These are phyloP conservation scores for Fusarium sp. DNA, from an alignment of 2,329 filamentous ascomycete genomes.

Conservation along the genomic window DNA sequence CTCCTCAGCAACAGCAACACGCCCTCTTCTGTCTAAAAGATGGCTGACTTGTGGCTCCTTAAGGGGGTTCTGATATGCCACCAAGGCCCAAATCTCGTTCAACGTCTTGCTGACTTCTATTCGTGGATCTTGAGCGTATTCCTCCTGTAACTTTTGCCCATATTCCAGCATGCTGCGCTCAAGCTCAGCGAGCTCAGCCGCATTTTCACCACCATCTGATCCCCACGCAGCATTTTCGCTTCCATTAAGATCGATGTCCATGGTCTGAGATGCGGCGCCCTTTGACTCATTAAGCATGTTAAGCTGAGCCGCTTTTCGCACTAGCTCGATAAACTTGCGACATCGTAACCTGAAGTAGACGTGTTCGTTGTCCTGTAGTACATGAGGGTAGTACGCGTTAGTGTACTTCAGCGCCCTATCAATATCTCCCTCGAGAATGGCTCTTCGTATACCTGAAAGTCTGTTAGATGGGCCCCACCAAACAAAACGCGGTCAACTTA, in stretches of 20 bases:
- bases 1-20: conserved; percentile 87
- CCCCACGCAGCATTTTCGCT: conserved; percentile 57
- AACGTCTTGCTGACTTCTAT: conserved; percentile 78
- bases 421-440: conserved; percentile 91
- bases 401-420: conserved; percentile 89
- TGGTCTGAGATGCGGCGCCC: conserved; percentile 58
- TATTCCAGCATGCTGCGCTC: conserved; percentile 79
- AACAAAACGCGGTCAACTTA: conserved; percentile 56
- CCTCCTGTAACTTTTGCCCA: conserved; percentile 79
- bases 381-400: conserved; percentile 79
- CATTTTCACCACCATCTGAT: conserved; percentile 58
- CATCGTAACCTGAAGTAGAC: conserved; percentile 90
- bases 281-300: conserved; percentile 60
- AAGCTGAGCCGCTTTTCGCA: conserved; percentile 76
- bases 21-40: conserved; percentile 78
- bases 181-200: conserved; percentile 57
- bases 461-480: conserved; percentile 27
- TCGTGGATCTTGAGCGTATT: conserved; percentile 78
- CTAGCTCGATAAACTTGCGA: conserved; percentile 96
- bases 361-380: conserved; percentile 81
- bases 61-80: conserved; percentile 86
- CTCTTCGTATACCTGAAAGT: conserved; percentile 79
- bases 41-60: conserved; percentile 79
- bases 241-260: conserved; percentile 66
- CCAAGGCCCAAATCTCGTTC: conserved; percentile 85